phyloP scores from a whole-genome alignment of 2,329 filamentous ascomycete genomes.

The Pestalotiopsis sp. region DNA sequence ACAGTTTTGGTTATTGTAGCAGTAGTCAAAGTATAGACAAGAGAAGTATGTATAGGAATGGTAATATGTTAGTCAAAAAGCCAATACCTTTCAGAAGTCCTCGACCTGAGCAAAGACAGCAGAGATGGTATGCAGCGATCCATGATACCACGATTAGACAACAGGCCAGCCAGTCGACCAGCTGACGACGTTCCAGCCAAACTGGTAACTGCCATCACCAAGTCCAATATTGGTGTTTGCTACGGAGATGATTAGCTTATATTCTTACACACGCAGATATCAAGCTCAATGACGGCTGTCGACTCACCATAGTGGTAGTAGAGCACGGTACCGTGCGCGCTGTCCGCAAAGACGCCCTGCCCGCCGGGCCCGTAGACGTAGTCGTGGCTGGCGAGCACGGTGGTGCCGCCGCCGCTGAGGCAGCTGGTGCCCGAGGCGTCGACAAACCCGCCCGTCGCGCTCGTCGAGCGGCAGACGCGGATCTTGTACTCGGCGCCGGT shows the following conservation, averaged over 20 bases:
- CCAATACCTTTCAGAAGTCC: neutral
- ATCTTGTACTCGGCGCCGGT: slow-evolving; percentile 67
- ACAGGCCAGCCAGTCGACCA: slow-evolving; percentile 47
- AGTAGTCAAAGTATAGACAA: neutral
- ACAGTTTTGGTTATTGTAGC: neutral
- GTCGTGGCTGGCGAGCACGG: slow-evolving; percentile 58
- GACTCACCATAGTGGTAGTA: slow-evolving; percentile 59
- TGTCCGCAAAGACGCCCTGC: slow-evolving; percentile 58
- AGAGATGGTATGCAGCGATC: neutral
- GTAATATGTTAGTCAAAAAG: too few relatives aligned
- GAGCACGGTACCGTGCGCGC: slow-evolving; percentile 50
- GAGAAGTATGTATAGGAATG: neutral
- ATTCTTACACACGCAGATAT: neutral
- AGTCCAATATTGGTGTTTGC: slow-evolving; percentile 56
- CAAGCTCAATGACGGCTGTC: too few relatives aligned
- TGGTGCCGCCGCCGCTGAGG: slow-evolving; percentile 56
- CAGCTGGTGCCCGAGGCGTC: slow-evolving; percentile 57
- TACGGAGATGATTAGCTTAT: neutral
- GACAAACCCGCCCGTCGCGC: slow-evolving; percentile 55
- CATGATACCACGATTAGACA: slow-evolving; percentile 20
- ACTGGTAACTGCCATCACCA: slow-evolving; percentile 45
- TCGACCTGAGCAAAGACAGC: too few relatives aligned
- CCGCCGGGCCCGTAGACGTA: slow-evolving; percentile 65
- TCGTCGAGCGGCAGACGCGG: slow-evolving; percentile 61
- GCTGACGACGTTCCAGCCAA: slow-evolving; percentile 46